Evolutionary conservation across 345 rosid species (phyloP), one percentile per base, ranked within the genome.

Genomic region (Carallia brachiata): DNA sequence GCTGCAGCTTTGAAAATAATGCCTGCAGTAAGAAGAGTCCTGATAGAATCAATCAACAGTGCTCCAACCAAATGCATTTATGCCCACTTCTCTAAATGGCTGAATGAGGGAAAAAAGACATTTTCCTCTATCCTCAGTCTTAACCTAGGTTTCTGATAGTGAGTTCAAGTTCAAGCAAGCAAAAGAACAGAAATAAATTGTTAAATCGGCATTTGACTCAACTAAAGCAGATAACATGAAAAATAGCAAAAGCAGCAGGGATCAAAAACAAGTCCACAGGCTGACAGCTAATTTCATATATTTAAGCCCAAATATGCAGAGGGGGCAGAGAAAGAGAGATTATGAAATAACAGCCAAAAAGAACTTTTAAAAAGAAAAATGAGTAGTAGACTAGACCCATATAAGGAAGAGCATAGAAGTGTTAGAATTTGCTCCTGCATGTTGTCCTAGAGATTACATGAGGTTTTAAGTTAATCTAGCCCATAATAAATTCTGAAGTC

Each of bases 1-100:
- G 97, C 83, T 95, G 99, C 78, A 95, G 81, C 84, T 89, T 95
- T 37, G 99, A 79, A 82, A 95, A 92, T 75, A 95, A 81, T 61
- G 99, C 97, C 98, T 95, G 87, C 70, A 87, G 67, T 50, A 70
- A 73, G 28, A 72, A 59, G 32, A 58, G 44, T 52, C 34, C 65
- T 53, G 34, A 48, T 40, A 70, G 54, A 5, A 65, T 58, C 18
- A 57, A 63, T 56, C 60, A 36, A 54, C 60, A 52, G 27, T 39
- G 52, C 62, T 60, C 17, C 53, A 54, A 62, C 13, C 63, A 61
- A 65, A 10, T 37, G 48, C 55, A 28, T 44, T 31, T 47, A 47
- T 56, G 30, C 0, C 48, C 36, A 53, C 63, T 61, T 39, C 17
- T 15, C 31, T 54, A 6, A 28, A 59, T 61, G 61, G 30, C 62